Base-by-base conservation (phyloP, 2,329 filamentous ascomycete genomes). In the Neonectria ditissima region DNA sequence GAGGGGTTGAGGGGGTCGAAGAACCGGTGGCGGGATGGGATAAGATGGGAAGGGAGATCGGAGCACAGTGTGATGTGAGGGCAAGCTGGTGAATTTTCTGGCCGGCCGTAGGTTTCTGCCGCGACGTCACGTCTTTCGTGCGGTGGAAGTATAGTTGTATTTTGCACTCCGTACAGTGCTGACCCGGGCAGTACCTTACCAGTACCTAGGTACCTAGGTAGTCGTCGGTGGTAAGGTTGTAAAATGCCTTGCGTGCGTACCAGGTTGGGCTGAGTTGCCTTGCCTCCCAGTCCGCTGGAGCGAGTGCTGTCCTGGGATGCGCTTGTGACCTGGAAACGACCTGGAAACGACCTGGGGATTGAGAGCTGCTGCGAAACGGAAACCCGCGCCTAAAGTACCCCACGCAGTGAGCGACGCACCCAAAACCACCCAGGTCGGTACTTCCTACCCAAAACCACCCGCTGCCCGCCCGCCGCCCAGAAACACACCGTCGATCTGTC, bases 1-100 rank as follows among this genome's bases (percentile, higher is more conserved):
- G 54, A 63, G 50, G 61, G 48, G 61, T 43, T 13, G 45, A 43
- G 44, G 51, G 57, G 51, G n/a, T n/a, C 26, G 22, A 30, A 54
- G 3, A 28, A 18, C 18, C 16, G 39, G 39, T 59, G 39, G 30
- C 51, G 45, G 44, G 52, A 56, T 56, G 55, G 50, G 52, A 57
- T 44, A 50, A 55, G 55, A 50, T 63, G 50, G 32, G 55, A 58
- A 54, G 55, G 44, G 48, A 58, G 30, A 54, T 26, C 20, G 32
- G 26, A 41, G 52, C 26, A 44, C 34, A 55, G 52, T 30, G 52
- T 30, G 37, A 28, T 43, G 55, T 32, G n/a, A n/a, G n/a, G n/a
- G n/a, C n/a, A n/a, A n/a, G n/a, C n/a, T n/a, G n/a, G n/a, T n/a
- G n/a, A n/a, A n/a, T n/a, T n/a, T n/a, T n/a, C n/a, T 16, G 52